Base-by-base conservation (phyloP, 768 basidiomycete genomes). In the Paxillus rubicundulus region DNA sequence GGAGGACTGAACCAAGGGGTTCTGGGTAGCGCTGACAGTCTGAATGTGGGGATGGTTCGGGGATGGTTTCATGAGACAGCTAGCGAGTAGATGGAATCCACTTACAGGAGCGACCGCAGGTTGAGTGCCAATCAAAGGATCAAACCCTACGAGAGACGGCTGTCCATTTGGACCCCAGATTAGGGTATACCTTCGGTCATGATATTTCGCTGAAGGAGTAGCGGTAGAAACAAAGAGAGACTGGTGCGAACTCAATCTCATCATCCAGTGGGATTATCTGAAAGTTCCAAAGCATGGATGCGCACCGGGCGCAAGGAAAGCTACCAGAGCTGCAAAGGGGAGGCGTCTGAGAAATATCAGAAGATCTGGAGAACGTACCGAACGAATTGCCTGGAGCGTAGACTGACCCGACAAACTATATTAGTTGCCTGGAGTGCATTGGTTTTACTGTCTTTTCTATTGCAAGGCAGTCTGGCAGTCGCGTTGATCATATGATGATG, bases 261-360 rank as follows among this genome's bases (percentile, higher is more conserved):
- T 66, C 41, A 58, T 67, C 48, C 57, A 39, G 54, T 10, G 49
- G 13, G 21, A 32, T 38, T 38, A 9, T 32, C 41, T 51, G 28
- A 57, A 43, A 21, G 24, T 9, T 41, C 28, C 36, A 18, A 41
- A 59, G 61, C 61, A 68, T 66, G 28, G 50, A 56, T 45, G 64
- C 66, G 66, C 66, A 44, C 66, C 66, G 47, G 66, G 66, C 66
- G 64, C 66, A 62, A 47, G 50, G 7, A 52, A 50, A 48, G 13
- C 47, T 56, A 61, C 59, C 61, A 53, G 61, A 53, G 57, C 39
- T 57, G 49, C 45, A 53, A 45, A 38, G 57, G 49, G 39, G 17
- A 24, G 44, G 5, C 21, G 13, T 14, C 27, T 24, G 24, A 40
- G 6, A 14, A 10, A 41, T 52, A 39, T 50, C 55, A 45, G 40